Base-by-base conservation (phyloP, 805 yeast genomes). In the Yarrowia sp. region DNA sequence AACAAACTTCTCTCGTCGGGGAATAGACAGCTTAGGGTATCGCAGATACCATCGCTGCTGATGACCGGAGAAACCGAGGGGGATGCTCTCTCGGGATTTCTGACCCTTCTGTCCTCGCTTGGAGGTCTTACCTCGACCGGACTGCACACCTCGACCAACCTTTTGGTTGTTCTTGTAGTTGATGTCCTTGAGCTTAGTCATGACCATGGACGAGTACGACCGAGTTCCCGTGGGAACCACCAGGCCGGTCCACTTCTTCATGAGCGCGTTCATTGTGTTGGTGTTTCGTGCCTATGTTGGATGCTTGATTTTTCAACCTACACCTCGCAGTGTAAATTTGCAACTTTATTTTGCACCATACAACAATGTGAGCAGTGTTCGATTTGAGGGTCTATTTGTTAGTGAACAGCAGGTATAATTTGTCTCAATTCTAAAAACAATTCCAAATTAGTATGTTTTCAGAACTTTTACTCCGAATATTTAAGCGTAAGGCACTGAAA, bases 31-130 rank as follows among this genome's bases (percentile, higher is more conserved):
- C 74, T 93, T 93, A 69, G 98, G 96, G 77, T 90, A 86, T 69
- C 89, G 79, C 76, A 89, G 83, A 76, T 85, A 85, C 73, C 88
- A 85, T 26, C 98, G 98, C 1, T 98, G 95, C 75, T 95, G 99
- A 75, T 99, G 98, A 85, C 99, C 99, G 80, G 95, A 99, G 74
- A 93, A 91, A 93, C 96, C 90, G 66, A 88, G 84, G 65, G 92
- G 93, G 32, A 93, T 93, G 44, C 87, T 84, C 40, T 93, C 89
- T 78, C 98, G 85, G 11, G 98, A 97, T 79, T 93, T 93, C 76
- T 93, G 98, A 85, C 99, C 99, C 79, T 95, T 95, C 73, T 90
- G 96, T 81, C 99, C 99, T 76, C 98, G 83, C 56, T 97, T 96
- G 7, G 98, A 85, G 3, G 98, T 95, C 77, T 93, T 92, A 79